phyloP scores from a whole-genome alignment of 2,329 filamentous ascomycete genomes.

The Davidsoniella virescens region DNA sequence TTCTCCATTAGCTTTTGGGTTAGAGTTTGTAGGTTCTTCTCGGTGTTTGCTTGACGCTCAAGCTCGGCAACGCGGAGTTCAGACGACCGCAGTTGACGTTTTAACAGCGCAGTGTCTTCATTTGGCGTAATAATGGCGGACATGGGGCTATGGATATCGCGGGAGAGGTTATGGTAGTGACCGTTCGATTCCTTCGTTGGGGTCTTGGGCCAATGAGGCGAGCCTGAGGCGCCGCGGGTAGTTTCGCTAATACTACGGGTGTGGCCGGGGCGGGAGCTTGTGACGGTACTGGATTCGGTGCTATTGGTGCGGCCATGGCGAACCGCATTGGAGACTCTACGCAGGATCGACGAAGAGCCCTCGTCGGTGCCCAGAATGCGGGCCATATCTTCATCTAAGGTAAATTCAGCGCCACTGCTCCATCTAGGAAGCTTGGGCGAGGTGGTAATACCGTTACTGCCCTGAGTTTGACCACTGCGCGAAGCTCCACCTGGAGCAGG shows the following conservation, averaged over 20 bases:
- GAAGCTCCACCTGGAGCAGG: slow-evolving; percentile 12
- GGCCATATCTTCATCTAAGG: slow-evolving; percentile 89
- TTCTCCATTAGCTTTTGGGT: slow-evolving; percentile 85
- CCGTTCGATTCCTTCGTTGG: slow-evolving; percentile 41
- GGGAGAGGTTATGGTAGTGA: slow-evolving; percentile 19
- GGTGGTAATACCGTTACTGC: slow-evolving; percentile 15
- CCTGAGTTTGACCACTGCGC: slow-evolving; percentile 10
- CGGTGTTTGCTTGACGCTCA: slow-evolving; percentile 55
- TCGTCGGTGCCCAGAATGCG: slow-evolving; percentile 71
- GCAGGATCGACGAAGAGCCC: slow-evolving; percentile 61
- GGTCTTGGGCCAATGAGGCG: slow-evolving; percentile 55
- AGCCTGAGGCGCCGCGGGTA: slow-evolving; percentile 41
- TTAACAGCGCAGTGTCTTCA: slow-evolving; percentile 51
- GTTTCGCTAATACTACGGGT: slow-evolving; percentile 50
- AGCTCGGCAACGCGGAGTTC: slow-evolving; percentile 78
- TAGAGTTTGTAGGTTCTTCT: slow-evolving; percentile 53
- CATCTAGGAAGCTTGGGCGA: slow-evolving; percentile 56
- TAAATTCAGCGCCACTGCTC: slow-evolving; percentile 75
- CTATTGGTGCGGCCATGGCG: slow-evolving; percentile 85
- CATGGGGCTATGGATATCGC: slow-evolving; percentile 58
- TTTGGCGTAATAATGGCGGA: slow-evolving; percentile 37
- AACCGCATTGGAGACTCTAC: slow-evolving; percentile 82
- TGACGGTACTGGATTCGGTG: slow-evolving; percentile 32
- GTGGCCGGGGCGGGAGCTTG: slow-evolving; percentile 29
- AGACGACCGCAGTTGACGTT: slow-evolving; percentile 62